Conservation (phyloP, 805 yeast species). For the Nakazawaea peltata region DNA sequence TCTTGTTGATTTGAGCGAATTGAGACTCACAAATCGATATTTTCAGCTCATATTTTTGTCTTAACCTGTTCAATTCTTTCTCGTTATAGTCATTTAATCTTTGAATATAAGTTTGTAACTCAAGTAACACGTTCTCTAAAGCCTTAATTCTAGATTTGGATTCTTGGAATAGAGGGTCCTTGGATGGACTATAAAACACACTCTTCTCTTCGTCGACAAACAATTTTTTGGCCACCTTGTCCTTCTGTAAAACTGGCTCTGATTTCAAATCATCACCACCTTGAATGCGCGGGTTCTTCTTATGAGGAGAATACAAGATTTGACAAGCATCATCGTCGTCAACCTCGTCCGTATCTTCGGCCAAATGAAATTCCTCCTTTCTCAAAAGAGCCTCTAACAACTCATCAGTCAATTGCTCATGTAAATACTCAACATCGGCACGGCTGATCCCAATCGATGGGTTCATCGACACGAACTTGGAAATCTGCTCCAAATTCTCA, state of each 20-base stretch:
- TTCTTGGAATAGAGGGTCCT: background rate
- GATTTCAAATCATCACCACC: no score
- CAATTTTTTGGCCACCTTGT: background rate
- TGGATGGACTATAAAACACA: no score
- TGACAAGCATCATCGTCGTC: conserved; percentile 6
- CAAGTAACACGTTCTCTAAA: conserved; percentile 6
- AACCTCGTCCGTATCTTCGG: no score
- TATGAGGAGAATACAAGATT: conserved; percentile 7
- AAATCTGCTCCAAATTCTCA: background rate
- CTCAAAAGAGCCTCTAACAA: background rate
- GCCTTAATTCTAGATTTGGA: background rate
- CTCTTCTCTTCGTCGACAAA: background rate
- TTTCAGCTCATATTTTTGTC: conserved; percentile 1
- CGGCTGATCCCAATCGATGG: background rate
- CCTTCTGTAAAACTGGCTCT: no score
- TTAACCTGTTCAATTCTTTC: background rate
- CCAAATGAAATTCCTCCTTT: background rate
- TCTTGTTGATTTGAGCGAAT: no score
- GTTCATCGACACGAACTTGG: background rate
- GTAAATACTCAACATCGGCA: conserved; percentile 5
- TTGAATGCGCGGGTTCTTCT: conserved; percentile 2
- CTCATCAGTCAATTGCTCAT: conserved; percentile 1
- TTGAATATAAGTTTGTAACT: conserved; percentile 2
- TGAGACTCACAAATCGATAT: conserved; percentile 1
- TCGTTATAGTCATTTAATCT: conserved; percentile 4